Conservation (phyloP, 345 rosid genomes). For the Carallia brachiata region DNA sequence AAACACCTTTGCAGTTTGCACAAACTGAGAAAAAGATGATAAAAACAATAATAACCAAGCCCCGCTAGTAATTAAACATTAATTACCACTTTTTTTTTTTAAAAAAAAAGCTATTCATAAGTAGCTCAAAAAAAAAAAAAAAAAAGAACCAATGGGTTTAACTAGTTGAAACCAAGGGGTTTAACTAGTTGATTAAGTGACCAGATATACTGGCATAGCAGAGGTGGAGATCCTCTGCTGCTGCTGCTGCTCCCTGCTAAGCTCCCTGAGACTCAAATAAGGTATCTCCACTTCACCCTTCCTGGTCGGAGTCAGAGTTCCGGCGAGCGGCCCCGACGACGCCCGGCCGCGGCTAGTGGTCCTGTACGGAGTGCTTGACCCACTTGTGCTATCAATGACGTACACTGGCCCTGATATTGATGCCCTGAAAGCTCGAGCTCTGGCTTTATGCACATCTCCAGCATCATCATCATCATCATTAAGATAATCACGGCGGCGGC, state of each 20-base stretch:
- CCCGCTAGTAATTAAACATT: neutral
- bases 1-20: constrained; percentile 11
- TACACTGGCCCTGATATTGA: constrained; percentile 71
- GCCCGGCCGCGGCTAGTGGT: constrained; percentile 35
- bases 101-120: neutral
- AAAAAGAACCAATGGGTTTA: no score
- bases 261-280: constrained; percentile 72
- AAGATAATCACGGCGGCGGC: neutral
- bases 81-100: neutral
- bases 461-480: constrained; percentile 1
- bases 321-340: constrained; percentile 70
- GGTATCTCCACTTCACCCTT: constrained; percentile 55
- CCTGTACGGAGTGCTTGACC: constrained; percentile 58
- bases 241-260: constrained; percentile 49
- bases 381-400: constrained; percentile 64
- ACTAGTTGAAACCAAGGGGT: neutral
- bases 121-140: neutral
- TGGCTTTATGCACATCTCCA: constrained; percentile 42
- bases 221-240: constrained; percentile 50
- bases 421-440: constrained; percentile 42
- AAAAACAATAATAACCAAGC: neutral
- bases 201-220: constrained; percentile 27
- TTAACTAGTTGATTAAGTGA: constrained; percentile 11
- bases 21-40: neutral
- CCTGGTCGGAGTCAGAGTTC: constrained; percentile 47